Conservation (phyloP, 768 basidiomycete genomes). For the Cystobasidium onofrii region DNA sequence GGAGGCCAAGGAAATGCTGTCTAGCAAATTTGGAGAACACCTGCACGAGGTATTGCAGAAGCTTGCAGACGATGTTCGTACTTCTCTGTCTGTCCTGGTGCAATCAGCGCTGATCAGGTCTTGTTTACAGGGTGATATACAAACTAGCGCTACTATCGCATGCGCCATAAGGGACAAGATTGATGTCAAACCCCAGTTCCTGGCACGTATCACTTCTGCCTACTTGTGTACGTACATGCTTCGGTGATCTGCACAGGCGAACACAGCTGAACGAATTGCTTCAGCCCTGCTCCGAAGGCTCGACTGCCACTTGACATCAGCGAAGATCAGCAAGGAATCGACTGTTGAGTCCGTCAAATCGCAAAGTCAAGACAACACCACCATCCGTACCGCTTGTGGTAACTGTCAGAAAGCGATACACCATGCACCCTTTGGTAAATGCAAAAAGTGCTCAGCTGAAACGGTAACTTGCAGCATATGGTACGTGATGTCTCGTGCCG, state of each 20-base stretch:
- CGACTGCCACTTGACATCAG: conserved; percentile 17
- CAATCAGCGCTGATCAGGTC: not conserved
- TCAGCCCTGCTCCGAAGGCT: not conserved
- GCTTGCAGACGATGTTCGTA: conserved; percentile 8
- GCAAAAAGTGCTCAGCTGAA: conserved; percentile 11
- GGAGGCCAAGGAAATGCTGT: not conserved
- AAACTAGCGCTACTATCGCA: conserved; percentile 20
- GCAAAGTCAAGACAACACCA: conserved; percentile 24
- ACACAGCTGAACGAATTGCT: not conserved
- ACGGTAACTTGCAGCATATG: conserved; percentile 18
- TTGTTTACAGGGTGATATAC: conserved; percentile 8
- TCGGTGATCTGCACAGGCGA: not conserved
- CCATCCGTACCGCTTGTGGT: conserved; percentile 28
- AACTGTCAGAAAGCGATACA: conserved; percentile 8
- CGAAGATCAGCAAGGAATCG: not conserved
- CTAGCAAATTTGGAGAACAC: not conserved
- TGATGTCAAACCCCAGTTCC: not conserved
- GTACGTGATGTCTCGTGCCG: not conserved
- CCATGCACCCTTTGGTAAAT: conserved; percentile 14
- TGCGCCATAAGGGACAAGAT: not conserved
- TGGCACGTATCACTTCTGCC: conserved; percentile 20
- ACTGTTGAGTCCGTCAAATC: not conserved
- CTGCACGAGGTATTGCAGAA: not conserved
- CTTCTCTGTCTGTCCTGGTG: not conserved
- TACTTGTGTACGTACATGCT: conserved; percentile 7